Evolutionary conservation across 257 asterid genomes (phyloP).

Genomic region (Scutellaria minor): DNA sequence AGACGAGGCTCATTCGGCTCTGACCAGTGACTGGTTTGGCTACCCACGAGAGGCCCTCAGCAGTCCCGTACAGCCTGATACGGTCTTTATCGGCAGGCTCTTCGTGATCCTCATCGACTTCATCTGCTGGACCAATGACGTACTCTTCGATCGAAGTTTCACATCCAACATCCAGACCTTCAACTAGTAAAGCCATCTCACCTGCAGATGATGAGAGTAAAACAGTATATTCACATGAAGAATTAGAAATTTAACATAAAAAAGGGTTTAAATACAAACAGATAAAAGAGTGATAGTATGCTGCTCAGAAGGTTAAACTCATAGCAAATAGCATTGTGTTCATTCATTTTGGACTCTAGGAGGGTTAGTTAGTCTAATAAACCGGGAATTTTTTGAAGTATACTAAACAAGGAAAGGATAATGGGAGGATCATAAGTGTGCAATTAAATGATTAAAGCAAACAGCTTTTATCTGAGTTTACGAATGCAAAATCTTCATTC

Average conservation of each 20-base stretch:
- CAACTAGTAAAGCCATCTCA: conserved; percentile 81
- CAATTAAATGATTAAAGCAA: too few species aligned
- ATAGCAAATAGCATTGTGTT: not conserved
- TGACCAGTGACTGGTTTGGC: conserved; percentile 69
- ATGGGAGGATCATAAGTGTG: too few species aligned
- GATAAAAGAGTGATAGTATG: not conserved
- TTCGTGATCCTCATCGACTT: conserved; percentile 53
- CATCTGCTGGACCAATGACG: conserved; percentile 68
- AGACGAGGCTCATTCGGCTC: conserved; percentile 59
- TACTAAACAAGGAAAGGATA: conserved; percentile 4
- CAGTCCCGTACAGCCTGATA: conserved; percentile 73
- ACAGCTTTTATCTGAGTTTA: too few species aligned
- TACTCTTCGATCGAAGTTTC: conserved; percentile 76
- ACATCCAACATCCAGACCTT: conserved; percentile 70
- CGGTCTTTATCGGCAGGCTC: conserved; percentile 43
- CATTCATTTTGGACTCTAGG: not conserved
- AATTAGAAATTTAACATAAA: conserved; percentile 1
- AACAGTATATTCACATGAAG: conserved; percentile 3
- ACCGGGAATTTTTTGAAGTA: not conserved
- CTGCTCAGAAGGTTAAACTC: not conserved
- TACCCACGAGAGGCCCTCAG: conserved; percentile 75
- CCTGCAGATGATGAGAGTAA: conserved; percentile 45
- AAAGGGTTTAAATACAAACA: not conserved
- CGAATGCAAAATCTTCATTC: too few species aligned
- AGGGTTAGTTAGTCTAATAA: not conserved